Conservation (phyloP, 495 filamentous ascomycete species). For the Penicilliopsis zonata region DNA sequence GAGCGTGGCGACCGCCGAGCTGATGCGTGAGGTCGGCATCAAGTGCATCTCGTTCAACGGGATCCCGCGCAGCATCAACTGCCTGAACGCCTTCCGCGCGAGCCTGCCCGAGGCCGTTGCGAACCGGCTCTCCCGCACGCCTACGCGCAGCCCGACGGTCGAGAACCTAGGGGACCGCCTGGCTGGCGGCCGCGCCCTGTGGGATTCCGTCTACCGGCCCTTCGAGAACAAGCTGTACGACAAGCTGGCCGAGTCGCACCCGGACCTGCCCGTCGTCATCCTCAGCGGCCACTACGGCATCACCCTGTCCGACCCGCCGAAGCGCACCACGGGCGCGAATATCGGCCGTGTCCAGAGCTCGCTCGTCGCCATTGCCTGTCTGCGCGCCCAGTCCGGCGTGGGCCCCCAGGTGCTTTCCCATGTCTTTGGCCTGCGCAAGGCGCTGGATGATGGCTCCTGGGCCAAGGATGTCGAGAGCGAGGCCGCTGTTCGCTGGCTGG, state of each 20-base stretch:
- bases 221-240: conserved; percentile 55
- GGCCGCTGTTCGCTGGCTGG: conserved; percentile 50
- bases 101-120: conserved; percentile 37
- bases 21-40: conserved; percentile 68
- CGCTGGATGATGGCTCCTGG: conserved; percentile 51
- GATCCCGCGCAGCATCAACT: conserved; percentile 72
- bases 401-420: conserved; percentile 68
- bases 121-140: conserved; percentile 28
- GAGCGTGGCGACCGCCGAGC: conserved; percentile 48
- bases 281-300: conserved; percentile 58
- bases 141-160: conserved; percentile 33
- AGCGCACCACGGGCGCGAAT: conserved; percentile 35
- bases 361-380: conserved; percentile 54
- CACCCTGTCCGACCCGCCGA: conserved; percentile 53
- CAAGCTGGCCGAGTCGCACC: conserved; percentile 56
- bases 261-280: conserved; percentile 69
- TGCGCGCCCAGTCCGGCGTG: conserved; percentile 65
- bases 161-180: conserved; percentile 40
- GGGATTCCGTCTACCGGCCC: conserved; percentile 62
- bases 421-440: conserved; percentile 63
- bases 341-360: conserved; percentile 54
- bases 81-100: conserved; percentile 51
- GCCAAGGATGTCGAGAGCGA: conserved; percentile 38
- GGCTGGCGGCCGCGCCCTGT: conserved; percentile 46
- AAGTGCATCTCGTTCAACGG: conserved; percentile 83